Base-by-base conservation (phyloP, 2,329 filamentous ascomycete genomes). In the Pseudocercospora macadamiae region DNA sequence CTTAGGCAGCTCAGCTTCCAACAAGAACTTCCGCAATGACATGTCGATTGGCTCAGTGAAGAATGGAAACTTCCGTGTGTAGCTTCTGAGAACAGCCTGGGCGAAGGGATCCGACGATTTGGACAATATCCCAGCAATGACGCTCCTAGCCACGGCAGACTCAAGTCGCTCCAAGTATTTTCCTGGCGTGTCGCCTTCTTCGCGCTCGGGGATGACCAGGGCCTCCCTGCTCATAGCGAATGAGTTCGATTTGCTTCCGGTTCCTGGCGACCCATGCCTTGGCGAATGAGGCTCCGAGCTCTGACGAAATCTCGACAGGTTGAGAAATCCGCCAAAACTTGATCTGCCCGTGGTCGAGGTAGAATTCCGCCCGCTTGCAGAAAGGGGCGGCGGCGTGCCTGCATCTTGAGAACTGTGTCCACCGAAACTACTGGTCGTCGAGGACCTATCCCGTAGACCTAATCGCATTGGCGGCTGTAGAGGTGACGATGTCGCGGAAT, bases 21-120 rank as follows among this genome's bases (percentile, higher is more conserved):
- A 96, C 55, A 99, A 82, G 49, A 99, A 83, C 74, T 97, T 97
- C 34, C 95, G 87, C 64, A 97, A 88, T 1, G 93, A 90, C 92
- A 99, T 97, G 73, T 99, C 95, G 80, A 99, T 93, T 0, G 95
- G 95, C 68, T 97, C 93, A 25, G 91, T 93, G 69, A 97, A 97
- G 77, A 97, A 97, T 53, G 88, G 87, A 74, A 97, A 97, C 18
- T 89, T 89, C 54, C 93, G 87, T 89, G 97, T 97, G 71, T 96
- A 97, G 71, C 93, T 97, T 60, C 93, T 86, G 56, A 99, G 76
- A 2, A 96, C 92, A 1, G 90, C 86, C 59, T 87, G 85, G 47
- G 88, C 90, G 73, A 97, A 99, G 0, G 87, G 77, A 68, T 99
- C 93, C 2, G 85, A 85, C n/a, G 87, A 90, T 71, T 96, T 96